Conservation (phyloP, 805 yeast genomes). For the Wickerhamiella qilinensis region DNA sequence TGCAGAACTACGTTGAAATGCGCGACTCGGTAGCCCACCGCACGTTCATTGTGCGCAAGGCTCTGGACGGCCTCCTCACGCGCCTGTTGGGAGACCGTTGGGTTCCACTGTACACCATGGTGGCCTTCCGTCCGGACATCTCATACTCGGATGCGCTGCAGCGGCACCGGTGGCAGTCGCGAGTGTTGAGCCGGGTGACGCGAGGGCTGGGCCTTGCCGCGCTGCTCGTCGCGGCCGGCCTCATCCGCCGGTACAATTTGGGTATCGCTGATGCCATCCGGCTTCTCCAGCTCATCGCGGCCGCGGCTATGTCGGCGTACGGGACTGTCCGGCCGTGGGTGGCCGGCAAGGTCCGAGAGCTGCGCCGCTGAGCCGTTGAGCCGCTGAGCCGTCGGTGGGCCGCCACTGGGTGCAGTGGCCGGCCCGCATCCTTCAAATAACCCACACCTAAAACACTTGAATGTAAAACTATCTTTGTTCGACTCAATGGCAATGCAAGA, state of each 20-base stretch:
- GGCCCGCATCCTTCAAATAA: too few relatives aligned
- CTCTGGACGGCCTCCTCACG: conserved; percentile 50
- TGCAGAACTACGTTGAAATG: conserved; percentile 77
- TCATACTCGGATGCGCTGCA: conserved; percentile 53
- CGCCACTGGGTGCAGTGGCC: too few relatives aligned
- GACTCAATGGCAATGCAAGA: too few relatives aligned
- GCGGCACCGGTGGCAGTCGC: conserved; percentile 37
- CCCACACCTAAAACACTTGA: too few relatives aligned
- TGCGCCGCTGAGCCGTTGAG: neutral
- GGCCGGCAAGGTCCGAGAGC: neutral
- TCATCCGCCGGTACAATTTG: neutral
- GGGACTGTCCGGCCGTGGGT: neutral
- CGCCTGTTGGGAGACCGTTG: conserved; percentile 42
- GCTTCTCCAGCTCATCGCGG: neutral
- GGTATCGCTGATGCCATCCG: neutral
- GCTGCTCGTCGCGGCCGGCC: neutral
- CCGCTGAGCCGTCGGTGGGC: too few relatives aligned
- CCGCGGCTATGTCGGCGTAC: neutral
- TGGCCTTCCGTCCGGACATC: conserved; percentile 73
- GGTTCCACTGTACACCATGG: conserved; percentile 86
- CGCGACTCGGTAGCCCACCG: conserved; percentile 56
- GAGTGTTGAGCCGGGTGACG: conserved; percentile 24
- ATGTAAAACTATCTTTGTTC: too few relatives aligned
- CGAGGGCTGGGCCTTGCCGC: neutral
- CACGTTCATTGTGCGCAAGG: conserved; percentile 46